Evolutionary conservation across 257 asterid species (phyloP).

Genomic region (Solanum chilense): DNA sequence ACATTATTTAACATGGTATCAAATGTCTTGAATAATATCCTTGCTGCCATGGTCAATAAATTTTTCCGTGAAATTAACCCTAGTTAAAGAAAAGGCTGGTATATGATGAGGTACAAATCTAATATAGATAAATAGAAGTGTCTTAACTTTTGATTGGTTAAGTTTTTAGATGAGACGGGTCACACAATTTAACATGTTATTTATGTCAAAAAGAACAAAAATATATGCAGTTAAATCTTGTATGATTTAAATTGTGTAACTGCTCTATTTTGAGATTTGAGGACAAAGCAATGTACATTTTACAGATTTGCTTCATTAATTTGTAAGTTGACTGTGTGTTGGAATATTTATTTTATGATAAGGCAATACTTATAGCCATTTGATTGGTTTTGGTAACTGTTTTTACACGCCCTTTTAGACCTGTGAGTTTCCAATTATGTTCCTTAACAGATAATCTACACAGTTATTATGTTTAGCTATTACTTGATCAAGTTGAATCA

Average conservation of each 20-base stretch:
- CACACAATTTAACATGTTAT: neutral
- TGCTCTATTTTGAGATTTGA: neutral
- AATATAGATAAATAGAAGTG: neutral
- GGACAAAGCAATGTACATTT: neutral
- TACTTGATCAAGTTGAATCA: neutral
- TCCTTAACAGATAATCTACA: neutral
- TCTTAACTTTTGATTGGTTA: neutral
- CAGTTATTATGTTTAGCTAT: neutral
- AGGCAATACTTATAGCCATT: neutral
- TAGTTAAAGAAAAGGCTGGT: neutral
- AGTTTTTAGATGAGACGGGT: neutral
- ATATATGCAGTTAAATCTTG: neutral
- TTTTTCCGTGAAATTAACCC: neutral
- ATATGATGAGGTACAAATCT: neutral
- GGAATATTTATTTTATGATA: neutral
- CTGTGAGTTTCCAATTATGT: neutral
- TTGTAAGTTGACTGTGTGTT: neutral
- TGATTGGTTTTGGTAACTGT: neutral
- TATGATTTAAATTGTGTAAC: neutral
- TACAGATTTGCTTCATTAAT: neutral
- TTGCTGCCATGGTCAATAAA: neutral
- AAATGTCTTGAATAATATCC: neutral
- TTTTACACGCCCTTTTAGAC: neutral
- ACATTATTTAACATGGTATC: neutral
- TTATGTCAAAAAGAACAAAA: neutral